Evolutionary conservation across 2,329 filamentous ascomycete species (phyloP).

Genomic region (Aspergillus pseudoglaucus): DNA sequence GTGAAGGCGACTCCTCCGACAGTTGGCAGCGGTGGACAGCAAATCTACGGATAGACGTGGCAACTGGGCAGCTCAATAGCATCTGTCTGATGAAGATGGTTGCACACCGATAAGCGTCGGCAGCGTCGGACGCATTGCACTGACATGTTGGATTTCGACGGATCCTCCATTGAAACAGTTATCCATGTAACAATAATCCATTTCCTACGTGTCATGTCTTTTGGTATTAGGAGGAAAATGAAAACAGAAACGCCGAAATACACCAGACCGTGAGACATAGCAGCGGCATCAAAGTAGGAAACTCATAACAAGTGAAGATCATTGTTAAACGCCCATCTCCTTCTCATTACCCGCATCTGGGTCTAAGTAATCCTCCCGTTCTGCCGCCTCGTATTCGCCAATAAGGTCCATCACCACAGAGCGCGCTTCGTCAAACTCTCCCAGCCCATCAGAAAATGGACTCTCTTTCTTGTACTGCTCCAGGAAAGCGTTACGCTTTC

Average conservation of each 20-base stretch:
- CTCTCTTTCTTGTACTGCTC: constrained; percentile 95
- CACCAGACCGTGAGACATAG: neutral
- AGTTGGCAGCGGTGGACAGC: no score
- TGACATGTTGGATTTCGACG: neutral
- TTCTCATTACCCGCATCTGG: constrained; percentile 53
- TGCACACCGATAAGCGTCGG: neutral
- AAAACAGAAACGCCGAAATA: constrained; percentile 8
- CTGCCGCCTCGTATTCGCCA: constrained; percentile 90
- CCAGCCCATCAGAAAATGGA: constrained; percentile 82
- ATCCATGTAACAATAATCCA: neutral
- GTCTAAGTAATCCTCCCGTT: constrained; percentile 82
- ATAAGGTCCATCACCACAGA: constrained; percentile 89
- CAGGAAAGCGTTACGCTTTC: constrained; percentile 94
- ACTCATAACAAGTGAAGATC: constrained; percentile 3
- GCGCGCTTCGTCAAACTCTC: constrained; percentile 91
- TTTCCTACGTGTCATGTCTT: neutral
- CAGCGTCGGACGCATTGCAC: neutral
- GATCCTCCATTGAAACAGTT: neutral
- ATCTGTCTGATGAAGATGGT: no score
- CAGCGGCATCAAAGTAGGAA: constrained; percentile 11
- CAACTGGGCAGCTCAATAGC: no score
- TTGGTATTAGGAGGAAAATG: neutral
- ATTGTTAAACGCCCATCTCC: constrained; percentile 19
- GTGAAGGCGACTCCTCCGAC: no score
- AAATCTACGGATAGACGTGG: no score